Evolutionary conservation across 257 asterid species (phyloP), one percentile per base, ranked within the genome.

Genomic region (Solanum acaule): DNA sequence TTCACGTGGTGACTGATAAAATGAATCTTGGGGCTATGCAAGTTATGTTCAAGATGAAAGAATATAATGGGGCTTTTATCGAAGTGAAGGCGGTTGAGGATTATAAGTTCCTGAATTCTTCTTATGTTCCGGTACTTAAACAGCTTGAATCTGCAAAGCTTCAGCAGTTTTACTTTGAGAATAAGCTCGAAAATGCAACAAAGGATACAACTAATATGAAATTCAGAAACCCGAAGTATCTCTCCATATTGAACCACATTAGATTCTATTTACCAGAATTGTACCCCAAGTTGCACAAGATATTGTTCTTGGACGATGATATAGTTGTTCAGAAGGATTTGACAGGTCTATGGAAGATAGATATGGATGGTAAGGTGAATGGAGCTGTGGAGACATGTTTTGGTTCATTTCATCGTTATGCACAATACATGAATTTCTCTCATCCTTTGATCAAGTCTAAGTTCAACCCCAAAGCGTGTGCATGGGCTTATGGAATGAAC

Each of bases 401-500:
- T 91, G 98, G 96, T 63, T 94, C 96, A 10, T 95, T 95, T 86
- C 96, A 95, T 86, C 95, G 98, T 6, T 95, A 93, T 86, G 98
- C 96, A 20, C 96, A 95, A 75, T 95, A 95, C 89, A 92, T 95
- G 95, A 94, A 95, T 89, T 95, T 95, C 92, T 92, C 96, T 37
- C 95, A 95, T 89, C 98, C 96, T 40, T 89, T 93, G 87, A 95
- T 94, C 90, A 91, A 90, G 78, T 93, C 92, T 87, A 94, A 90
- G 92, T 95, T 95, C 88, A 93, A 94, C 77, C 96, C 98, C 86
- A 95, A 95, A 92, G 98, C 98, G 12, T 95, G 98, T 72, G 98
- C 96, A 46, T 95, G 98, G 98, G 98, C 98, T 90, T 95, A 93
- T 87, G 98, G 98, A 75, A 95, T 95, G 98, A 95, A 95, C 78